phyloP scores from a whole-genome alignment of 352 stramenopile genomes.

The Achlya hypogyna region DNA sequence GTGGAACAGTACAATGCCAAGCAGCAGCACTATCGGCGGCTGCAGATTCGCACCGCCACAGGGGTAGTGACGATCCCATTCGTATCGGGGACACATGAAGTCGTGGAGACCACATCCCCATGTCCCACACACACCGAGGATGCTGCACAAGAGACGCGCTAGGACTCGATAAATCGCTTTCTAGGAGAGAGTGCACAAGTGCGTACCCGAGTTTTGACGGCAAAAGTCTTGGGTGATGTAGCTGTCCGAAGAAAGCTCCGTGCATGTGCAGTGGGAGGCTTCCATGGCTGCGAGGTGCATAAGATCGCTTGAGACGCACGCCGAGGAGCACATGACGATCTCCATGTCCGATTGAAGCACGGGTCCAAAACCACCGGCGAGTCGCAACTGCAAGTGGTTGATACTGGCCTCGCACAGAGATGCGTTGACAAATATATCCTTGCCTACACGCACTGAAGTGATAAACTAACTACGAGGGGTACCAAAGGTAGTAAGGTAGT shows the following conservation, averaged over 20 bases:
- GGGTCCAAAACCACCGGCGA: constrained; percentile 47
- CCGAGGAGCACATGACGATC: constrained; percentile 74
- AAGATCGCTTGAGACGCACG: constrained; percentile 72
- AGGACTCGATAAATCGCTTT: neutral
- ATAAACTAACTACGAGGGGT: neutral
- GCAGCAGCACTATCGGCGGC: neutral
- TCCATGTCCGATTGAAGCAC: constrained; percentile 58
- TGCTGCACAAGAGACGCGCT: constrained; percentile 71
- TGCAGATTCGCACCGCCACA: constrained; percentile 25
- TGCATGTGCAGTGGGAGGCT: constrained; percentile 63
- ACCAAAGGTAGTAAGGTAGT: neutral
- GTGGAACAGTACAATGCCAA: neutral
- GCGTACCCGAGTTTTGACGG: constrained; percentile 47
- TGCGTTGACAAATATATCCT: constrained; percentile 62
- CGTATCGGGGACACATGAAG: constrained; percentile 86
- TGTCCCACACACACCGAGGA: constrained; percentile 78
- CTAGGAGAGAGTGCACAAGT: neutral
- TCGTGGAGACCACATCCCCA: constrained; percentile 82
- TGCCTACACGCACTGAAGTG: constrained; percentile 20
- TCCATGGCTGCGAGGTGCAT: constrained; percentile 72
- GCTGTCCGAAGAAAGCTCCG: constrained; percentile 64
- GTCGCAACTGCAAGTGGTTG: constrained; percentile 49
- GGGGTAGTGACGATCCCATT: constrained; percentile 71
- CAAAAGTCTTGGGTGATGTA: constrained; percentile 70
- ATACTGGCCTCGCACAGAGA: constrained; percentile 70